Evolutionary conservation across 169 alveolate species (phyloP).

Genomic region (Toxoplasma gondii): DNA sequence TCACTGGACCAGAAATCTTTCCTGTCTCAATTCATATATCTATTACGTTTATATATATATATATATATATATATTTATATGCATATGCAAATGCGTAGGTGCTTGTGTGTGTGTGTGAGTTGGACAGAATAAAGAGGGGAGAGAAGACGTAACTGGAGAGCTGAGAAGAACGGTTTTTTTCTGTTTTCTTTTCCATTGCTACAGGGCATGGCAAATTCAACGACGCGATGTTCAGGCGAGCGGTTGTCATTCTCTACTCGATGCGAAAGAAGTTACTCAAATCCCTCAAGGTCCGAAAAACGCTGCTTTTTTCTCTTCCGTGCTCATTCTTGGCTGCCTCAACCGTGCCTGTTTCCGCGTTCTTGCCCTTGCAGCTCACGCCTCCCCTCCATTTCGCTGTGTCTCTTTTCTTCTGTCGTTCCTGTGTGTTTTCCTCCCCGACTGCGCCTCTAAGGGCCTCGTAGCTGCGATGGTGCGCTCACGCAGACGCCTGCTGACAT

Average conservation of each 20-base stretch:
- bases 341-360: background rate
- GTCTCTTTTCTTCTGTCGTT: no score
- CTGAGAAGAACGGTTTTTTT: background rate
- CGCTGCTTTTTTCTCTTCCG: background rate
- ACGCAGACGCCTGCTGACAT: background rate
- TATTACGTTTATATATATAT: background rate
- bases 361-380: background rate
- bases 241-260: slow-evolving; percentile 45
- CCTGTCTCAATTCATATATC: no score
- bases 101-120: background rate
- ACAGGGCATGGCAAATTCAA: slow-evolving; percentile 59
- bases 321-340: background rate
- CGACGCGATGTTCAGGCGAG: slow-evolving; percentile 50
- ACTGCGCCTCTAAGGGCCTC: no score
- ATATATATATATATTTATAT: background rate
- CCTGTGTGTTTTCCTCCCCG: no score
- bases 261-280: slow-evolving; percentile 50
- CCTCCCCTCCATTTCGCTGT: background rate
- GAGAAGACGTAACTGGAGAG: no score
- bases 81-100: background rate
- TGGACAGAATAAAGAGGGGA: no score
- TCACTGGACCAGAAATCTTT: no score
- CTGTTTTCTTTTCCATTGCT: background rate
- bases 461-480: background rate
- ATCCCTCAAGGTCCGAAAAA: slow-evolving; percentile 39